These are phyloP conservation scores for Russula griseocarnosa DNA, from an alignment of 768 basidiomycete genomes.

Conservation along the genomic window DNA sequence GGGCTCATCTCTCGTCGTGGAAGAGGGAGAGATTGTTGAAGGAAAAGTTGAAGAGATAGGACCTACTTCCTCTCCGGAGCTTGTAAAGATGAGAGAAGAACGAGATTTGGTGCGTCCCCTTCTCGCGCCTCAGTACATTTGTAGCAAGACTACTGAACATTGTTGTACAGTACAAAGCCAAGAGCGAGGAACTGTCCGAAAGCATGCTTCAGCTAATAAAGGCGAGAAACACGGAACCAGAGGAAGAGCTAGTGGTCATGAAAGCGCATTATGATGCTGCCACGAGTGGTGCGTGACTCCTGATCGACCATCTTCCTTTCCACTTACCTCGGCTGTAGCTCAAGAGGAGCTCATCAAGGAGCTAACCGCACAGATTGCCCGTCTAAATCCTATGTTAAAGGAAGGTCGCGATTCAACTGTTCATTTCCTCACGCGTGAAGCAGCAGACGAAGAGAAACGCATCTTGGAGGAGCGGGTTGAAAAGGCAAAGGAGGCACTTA, in stretches of 20 bases:
- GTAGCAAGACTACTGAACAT: not conserved
- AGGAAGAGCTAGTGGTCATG: conserved; percentile 48
- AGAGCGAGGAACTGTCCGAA: conserved; percentile 40
- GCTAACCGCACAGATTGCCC: conserved; percentile 51
- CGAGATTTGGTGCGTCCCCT: conserved; percentile 31
- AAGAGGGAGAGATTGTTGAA: not conserved
- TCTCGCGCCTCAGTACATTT: not conserved
- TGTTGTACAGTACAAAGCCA: conserved; percentile 20
- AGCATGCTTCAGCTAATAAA: conserved; percentile 59
- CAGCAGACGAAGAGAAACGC: conserved; percentile 65
- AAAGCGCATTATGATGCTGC: conserved; percentile 49
- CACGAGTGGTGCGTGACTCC: conserved; percentile 44
- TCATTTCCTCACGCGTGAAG: conserved; percentile 69
- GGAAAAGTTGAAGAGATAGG: not conserved
- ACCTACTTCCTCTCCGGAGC: conserved; percentile 7
- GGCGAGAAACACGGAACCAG: conserved; percentile 62
- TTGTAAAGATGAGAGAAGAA: conserved; percentile 29
- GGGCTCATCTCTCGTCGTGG: not conserved
- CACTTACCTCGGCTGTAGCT: conserved; percentile 39
- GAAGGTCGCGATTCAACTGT: conserved; percentile 49
- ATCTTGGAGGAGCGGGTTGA: conserved; percentile 46
- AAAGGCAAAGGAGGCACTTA: conserved; percentile 42
- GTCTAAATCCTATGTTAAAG: conserved; percentile 51
- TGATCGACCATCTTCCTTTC: not conserved
- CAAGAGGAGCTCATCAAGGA: conserved; percentile 54